Evolutionary conservation across 371 early-diverging fungal genomes (phyloP).

Genomic region (Circinella minor): DNA sequence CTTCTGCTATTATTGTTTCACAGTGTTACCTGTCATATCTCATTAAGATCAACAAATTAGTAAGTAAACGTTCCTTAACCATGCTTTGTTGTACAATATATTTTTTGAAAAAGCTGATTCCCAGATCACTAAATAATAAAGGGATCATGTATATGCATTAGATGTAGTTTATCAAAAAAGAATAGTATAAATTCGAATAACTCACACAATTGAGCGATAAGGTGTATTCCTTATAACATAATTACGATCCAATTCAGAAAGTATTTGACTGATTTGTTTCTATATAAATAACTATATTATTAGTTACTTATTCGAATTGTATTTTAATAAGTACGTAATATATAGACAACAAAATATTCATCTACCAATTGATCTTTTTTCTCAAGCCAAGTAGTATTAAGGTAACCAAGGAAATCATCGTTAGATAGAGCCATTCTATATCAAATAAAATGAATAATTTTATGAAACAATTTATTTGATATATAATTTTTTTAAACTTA

Average conservation of each 20-base stretch:
- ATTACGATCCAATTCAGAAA: background rate
- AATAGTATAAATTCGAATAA: background rate
- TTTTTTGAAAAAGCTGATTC: background rate
- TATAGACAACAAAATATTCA: background rate
- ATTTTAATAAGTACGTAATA: background rate
- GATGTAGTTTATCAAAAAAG: background rate
- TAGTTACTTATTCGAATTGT: background rate
- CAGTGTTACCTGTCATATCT: background rate
- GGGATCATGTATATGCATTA: background rate
- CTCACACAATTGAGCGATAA: background rate
- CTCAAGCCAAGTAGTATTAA: background rate
- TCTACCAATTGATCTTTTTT: slow-evolving; percentile 4
- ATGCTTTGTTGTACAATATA: background rate
- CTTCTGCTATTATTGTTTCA: too few relatives aligned
- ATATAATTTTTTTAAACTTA: background rate
- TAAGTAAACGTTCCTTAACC: background rate
- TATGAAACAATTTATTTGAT: background rate
- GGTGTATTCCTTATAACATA: background rate
- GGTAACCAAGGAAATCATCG: background rate
- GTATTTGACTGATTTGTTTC: background rate
- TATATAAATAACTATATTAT: background rate
- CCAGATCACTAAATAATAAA: background rate
- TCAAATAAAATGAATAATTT: background rate
- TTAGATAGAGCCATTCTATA: background rate
- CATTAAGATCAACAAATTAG: background rate